Conservation (phyloP, 345 rosid genomes). For the Hibiscus mutabilis region DNA sequence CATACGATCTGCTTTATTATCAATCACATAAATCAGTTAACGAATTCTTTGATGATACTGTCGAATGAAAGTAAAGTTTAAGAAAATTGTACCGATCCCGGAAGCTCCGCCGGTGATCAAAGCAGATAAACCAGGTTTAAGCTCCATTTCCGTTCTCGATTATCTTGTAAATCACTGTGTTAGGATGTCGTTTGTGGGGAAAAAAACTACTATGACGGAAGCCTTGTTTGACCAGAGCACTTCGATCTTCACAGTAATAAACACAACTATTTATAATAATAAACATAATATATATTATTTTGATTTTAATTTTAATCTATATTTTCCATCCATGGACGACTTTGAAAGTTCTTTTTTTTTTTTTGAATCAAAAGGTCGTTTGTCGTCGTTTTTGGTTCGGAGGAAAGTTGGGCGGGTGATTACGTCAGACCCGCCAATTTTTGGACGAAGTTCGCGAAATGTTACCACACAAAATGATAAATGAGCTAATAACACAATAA, state of each 20-base stretch:
- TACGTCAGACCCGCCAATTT: no score
- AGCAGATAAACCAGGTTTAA: conserved; percentile 84
- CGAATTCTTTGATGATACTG: background rate
- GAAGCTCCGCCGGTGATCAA: conserved; percentile 88
- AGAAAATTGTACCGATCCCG: conserved; percentile 55
- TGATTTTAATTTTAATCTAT: no score
- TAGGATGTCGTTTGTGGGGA: background rate
- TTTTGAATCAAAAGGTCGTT: no score
- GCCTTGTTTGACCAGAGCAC: background rate
- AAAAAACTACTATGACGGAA: background rate
- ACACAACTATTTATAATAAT: background rate
- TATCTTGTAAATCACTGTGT: background rate
- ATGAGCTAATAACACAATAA: no score
- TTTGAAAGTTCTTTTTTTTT: no score
- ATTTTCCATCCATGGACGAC: no score
- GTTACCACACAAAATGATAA: no score
- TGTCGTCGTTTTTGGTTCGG: no score
- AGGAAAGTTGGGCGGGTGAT: no score
- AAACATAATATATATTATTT: background rate
- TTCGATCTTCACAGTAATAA: background rate
- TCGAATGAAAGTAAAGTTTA: background rate
- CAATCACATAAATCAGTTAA: background rate
- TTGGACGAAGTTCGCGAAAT: no score
- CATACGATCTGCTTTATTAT: background rate
- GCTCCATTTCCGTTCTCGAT: conserved; percentile 42